phyloP scores from a whole-genome alignment of 495 filamentous ascomycete genomes.

The Daldinia decipiens region DNA sequence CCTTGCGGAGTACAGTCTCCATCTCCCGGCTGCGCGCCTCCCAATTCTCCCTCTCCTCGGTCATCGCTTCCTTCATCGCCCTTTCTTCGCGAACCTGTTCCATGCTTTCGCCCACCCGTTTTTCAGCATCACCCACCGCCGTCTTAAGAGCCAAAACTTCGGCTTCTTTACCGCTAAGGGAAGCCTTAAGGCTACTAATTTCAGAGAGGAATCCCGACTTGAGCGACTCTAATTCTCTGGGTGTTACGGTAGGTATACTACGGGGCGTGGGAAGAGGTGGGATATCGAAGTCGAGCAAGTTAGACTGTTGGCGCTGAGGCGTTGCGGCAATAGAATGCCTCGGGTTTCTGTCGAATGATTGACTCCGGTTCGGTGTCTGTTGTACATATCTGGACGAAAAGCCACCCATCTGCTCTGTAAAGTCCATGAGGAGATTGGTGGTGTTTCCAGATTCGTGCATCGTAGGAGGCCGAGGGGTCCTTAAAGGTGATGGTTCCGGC shows the following conservation, averaged over 20 bases:
- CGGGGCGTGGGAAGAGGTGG: constrained; percentile 89
- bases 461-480: constrained; percentile 62
- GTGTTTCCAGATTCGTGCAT: constrained; percentile 61
- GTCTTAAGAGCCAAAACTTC: constrained; percentile 85
- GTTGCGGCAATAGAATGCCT: constrained; percentile 44
- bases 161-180: constrained; percentile 88
- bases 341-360: constrained; percentile 23
- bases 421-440: constrained; percentile 84
- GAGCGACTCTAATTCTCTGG: constrained; percentile 88
- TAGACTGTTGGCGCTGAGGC: constrained; percentile 56
- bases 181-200: constrained; percentile 88
- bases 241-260: constrained; percentile 88
- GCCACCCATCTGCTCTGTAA: constrained; percentile 76
- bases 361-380: constrained; percentile 43
- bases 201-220: constrained; percentile 90
- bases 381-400: constrained; percentile 58
- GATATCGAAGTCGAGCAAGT: constrained; percentile 92
- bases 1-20: constrained; percentile 78
- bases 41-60: constrained; percentile 84
- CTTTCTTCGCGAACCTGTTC: constrained; percentile 82
- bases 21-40: constrained; percentile 85
- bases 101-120: constrained; percentile 85
- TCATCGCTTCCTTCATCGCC: constrained; percentile 71
- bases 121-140: constrained; percentile 87
- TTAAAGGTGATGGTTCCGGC: constrained; percentile 57